Evolutionary conservation across 2,329 filamentous ascomycete species (phyloP).

Genomic region (Phialophora expanda): DNA sequence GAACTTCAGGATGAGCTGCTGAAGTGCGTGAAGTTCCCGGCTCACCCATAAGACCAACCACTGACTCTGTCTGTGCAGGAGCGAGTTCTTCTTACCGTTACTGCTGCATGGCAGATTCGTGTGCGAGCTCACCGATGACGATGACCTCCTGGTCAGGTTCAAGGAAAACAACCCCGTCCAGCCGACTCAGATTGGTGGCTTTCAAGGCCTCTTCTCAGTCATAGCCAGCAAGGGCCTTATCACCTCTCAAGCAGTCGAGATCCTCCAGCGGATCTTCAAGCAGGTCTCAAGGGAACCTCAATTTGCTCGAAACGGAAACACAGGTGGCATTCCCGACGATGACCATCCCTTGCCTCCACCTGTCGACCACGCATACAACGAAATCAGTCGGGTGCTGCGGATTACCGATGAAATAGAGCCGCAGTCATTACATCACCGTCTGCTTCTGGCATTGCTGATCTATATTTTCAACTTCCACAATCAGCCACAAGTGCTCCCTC

Average conservation of each 20-base stretch:
- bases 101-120: conserved; percentile 28
- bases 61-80: conserved; percentile 10
- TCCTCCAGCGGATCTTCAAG: conserved; percentile 26
- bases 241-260: conserved; percentile 22
- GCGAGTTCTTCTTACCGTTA: conserved; percentile 32
- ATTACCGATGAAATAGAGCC: conserved; percentile 21
- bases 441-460: conserved; percentile 29
- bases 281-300: conserved; percentile 22
- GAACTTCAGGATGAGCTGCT: conserved; percentile 31
- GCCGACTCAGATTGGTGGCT: conserved; percentile 4
- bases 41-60: too few species aligned
- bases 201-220: conserved; percentile 17
- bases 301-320: background rate
- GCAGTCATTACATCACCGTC: conserved; percentile 15
- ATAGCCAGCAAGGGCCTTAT: conserved; percentile 24
- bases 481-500: conserved; percentile 16
- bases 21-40: conserved; percentile 18
- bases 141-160: conserved; percentile 29
- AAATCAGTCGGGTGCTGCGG: conserved; percentile 28
- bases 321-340: background rate
- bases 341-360: background rate
- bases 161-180: conserved; percentile 25
- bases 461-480: conserved; percentile 35
- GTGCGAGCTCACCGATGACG: conserved; percentile 23
- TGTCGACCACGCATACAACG: conserved; percentile 18